Evolutionary conservation across 1,284 basidiomycete genomes (phyloP).

Genomic region (Inonotus obliquus): DNA sequence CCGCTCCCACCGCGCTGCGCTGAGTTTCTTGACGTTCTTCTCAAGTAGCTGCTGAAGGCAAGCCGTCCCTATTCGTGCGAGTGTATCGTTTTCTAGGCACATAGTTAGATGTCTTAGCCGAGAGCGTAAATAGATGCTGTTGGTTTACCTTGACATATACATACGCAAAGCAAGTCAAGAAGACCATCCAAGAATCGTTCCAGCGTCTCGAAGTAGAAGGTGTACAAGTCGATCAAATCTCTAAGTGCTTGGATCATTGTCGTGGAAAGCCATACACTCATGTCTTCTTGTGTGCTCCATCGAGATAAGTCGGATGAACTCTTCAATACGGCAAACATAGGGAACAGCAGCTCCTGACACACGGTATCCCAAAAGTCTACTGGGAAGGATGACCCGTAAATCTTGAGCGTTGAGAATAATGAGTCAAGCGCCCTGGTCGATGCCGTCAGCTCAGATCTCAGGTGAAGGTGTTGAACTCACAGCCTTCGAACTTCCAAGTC

Average conservation of each 20-base stretch:
- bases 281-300: conserved; percentile 96
- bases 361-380: conserved; percentile 98
- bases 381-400: conserved; percentile 82
- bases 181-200: conserved; percentile 89
- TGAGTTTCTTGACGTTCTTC: conserved; percentile 89
- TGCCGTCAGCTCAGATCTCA: conserved; percentile 15
- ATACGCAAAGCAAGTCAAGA: conserved; percentile 90
- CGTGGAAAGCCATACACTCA: conserved; percentile 99
- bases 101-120: background rate
- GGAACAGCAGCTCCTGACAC: conserved; percentile 95
- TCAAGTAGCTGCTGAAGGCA: conserved; percentile 96
- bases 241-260: conserved; percentile 99
- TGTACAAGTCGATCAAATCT: conserved; percentile 94
- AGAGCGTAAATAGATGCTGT: conserved; percentile 20
- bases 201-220: conserved; percentile 91
- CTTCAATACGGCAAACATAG: conserved; percentile 95
- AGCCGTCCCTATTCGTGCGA: conserved; percentile 96
- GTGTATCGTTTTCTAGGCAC: conserved; percentile 87
- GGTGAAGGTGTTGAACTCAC: conserved; percentile 46
- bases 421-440: conserved; percentile 84
- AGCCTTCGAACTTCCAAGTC: conserved; percentile 95
- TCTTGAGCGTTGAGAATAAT: conserved; percentile 91
- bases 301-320: conserved; percentile 87
- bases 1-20: conserved; percentile 82
- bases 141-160: conserved; percentile 91